A percentile compares a stretch with the other conserved stretches of the same genome.
phyloP scores from a whole-genome alignment of 768 basidiomycete genomes.

The Strobilomyces dryophilus region DNA sequence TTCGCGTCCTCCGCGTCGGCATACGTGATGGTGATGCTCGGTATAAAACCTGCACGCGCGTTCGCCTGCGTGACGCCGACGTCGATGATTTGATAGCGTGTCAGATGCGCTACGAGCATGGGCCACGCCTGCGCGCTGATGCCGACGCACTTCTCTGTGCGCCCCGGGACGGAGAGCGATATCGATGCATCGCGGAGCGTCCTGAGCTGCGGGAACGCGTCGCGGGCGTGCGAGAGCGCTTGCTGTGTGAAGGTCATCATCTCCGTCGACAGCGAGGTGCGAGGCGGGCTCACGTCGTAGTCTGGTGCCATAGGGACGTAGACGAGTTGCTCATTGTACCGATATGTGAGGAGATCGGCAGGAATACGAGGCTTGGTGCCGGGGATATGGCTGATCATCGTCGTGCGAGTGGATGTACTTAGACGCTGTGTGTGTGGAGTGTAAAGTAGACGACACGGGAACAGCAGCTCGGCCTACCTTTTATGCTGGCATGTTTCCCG shows the following conservation, averaged over 20 bases:
- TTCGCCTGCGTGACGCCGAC: constrained; percentile 26
- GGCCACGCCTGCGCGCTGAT: constrained; percentile 54
- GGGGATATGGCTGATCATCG: background rate
- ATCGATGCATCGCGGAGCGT: constrained; percentile 38
- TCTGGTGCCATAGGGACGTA: constrained; percentile 44
- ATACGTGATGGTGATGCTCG: constrained; percentile 27
- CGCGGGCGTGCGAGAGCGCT: constrained; percentile 47
- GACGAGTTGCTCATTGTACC: constrained; percentile 39
- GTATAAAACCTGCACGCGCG: constrained; percentile 11
- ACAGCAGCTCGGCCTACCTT: background rate
- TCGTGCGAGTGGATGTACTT: background rate
- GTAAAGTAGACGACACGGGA: background rate
- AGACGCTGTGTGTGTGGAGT: background rate
- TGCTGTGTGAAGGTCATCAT: constrained; percentile 30
- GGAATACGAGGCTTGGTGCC: background rate
- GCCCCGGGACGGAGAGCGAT: constrained; percentile 39
- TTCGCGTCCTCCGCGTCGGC: constrained; percentile 13
- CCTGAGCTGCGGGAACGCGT: constrained; percentile 44
- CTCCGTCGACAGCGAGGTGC: background rate
- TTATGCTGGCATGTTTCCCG: too few species aligned
- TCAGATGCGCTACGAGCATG: constrained; percentile 36
- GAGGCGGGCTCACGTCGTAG: constrained; percentile 37
- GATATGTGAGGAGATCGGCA: constrained; percentile 48
- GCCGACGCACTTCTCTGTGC: constrained; percentile 35
- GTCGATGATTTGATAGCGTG: constrained; percentile 47